A percentile compares a stretch with the other conserved stretches of the same genome.
These are phyloP conservation scores for Serendipita sp. DNA, from an alignment of 768 basidiomycete species.

Conservation along the genomic window DNA sequence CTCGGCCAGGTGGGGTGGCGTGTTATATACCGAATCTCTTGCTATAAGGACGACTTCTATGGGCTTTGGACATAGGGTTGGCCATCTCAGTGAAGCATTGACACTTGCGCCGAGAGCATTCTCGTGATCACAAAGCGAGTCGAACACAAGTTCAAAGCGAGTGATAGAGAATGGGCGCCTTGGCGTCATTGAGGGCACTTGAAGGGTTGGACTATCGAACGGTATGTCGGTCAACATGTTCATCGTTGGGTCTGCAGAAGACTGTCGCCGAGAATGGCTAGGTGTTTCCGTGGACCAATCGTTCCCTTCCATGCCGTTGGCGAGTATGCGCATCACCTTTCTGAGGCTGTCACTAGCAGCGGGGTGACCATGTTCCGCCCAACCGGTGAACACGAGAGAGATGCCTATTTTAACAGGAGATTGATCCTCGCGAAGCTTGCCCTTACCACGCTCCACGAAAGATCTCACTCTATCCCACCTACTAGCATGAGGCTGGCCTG, in stretches of 20 bases:
- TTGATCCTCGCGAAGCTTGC: neutral
- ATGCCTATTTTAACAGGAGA: neutral
- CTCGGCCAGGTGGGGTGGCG: neutral
- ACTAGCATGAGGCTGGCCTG: neutral
- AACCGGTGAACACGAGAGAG: neutral
- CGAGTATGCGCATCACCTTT: neutral
- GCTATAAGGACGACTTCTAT: constrained; percentile 2
- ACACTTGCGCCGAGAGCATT: neutral
- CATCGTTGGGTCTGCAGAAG: neutral
- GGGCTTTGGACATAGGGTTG: neutral
- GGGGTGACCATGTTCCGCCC: neutral
- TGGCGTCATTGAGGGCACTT: neutral
- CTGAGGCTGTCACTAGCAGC: neutral
- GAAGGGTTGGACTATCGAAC: neutral
- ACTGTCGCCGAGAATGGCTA: neutral
- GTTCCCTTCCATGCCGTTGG: neutral
- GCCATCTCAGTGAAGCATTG: neutral
- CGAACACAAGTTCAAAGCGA: neutral
- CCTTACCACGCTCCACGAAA: neutral
- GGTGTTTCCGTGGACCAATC: neutral
- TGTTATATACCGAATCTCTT: neutral
- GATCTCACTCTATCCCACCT: neutral
- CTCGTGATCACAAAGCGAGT: neutral
- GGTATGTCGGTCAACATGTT: neutral
- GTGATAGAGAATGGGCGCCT: neutral